Evolutionary conservation across 1,284 basidiomycete genomes (phyloP).

Genomic region (Austroboletus novae-zelandiae): DNA sequence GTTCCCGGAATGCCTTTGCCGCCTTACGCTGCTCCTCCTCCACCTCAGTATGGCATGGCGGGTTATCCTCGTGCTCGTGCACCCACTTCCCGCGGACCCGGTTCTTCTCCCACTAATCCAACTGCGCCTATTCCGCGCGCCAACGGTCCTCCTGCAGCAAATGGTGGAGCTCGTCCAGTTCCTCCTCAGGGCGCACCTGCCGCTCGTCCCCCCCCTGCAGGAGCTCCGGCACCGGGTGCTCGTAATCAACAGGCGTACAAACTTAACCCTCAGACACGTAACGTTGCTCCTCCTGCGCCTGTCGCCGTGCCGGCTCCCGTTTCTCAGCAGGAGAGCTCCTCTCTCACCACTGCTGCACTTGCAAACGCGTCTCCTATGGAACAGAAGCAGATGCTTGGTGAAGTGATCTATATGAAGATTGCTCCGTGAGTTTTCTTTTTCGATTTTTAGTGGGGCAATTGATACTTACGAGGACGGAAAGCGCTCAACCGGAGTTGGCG

Average conservation of each 20-base stretch:
- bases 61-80: conserved; percentile 59
- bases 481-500: conserved; percentile 80
- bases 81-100: conserved; percentile 55
- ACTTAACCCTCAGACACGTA: conserved; percentile 41
- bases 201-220: conserved; percentile 42
- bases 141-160: conserved; percentile 51
- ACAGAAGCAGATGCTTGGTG: conserved; percentile 97
- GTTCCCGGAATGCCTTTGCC: conserved; percentile 75
- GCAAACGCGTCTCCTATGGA: conserved; percentile 79
- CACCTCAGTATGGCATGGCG: conserved; percentile 62
- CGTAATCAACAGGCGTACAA: conserved; percentile 39
- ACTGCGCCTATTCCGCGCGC: conserved; percentile 58
- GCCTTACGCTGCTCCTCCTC: conserved; percentile 67
- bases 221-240: conserved; percentile 41
- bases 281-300: conserved; percentile 35
- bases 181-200: conserved; percentile 47
- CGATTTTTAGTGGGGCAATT: conserved; percentile 4
- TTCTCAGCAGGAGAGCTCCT: conserved; percentile 43
- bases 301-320: conserved; percentile 36
- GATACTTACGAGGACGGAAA: conserved; percentile 32
- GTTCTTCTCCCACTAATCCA: conserved; percentile 59
- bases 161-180: conserved; percentile 48
- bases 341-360: conserved; percentile 57
- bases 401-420: conserved; percentile 90
- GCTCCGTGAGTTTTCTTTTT: conserved; percentile 53